Conservation (phyloP, 169 alveolate species). For the Plasmodium inui region DNA sequence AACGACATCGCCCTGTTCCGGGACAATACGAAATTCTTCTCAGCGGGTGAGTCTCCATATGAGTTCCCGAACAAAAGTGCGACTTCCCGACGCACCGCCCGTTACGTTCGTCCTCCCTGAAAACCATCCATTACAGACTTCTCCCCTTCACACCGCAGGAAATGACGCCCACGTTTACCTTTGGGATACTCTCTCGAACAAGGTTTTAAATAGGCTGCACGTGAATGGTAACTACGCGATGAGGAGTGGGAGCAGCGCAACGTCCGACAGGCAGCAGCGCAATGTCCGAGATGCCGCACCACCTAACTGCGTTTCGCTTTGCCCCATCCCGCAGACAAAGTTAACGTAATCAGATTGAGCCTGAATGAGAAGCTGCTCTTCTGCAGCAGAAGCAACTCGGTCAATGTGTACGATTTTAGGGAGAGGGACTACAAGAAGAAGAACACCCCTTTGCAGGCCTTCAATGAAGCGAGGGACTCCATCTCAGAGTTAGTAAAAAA, state of each 20-base stretch:
- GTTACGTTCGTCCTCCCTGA: neutral
- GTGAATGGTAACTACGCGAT: conserved; percentile 45
- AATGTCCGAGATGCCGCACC: too few relatives aligned
- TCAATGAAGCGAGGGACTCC: conserved; percentile 39
- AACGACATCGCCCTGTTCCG: conserved; percentile 66
- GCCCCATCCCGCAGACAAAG: conserved; percentile 21
- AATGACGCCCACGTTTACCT: conserved; percentile 44
- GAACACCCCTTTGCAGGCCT: conserved; percentile 42
- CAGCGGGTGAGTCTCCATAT: conserved; percentile 25
- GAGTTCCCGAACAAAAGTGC: neutral
- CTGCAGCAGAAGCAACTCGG: conserved; percentile 39
- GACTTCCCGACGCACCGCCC: neutral
- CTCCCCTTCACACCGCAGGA: neutral
- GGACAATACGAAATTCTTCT: conserved; percentile 59
- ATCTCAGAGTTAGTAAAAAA: conserved; percentile 33
- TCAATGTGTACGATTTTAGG: conserved; percentile 44
- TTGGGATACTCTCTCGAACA: conserved; percentile 68
- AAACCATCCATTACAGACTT: neutral
- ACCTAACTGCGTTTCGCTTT: neutral
- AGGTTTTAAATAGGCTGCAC: conserved; percentile 47
- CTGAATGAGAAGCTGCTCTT: conserved; percentile 53
- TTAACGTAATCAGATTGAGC: conserved; percentile 25
- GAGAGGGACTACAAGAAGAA: conserved; percentile 71
- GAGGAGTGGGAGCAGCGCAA: neutral
- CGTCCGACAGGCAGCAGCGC: neutral